Conservation (phyloP, 1,284 basidiomycete genomes). For the Uromyces viciae-fabae region DNA sequence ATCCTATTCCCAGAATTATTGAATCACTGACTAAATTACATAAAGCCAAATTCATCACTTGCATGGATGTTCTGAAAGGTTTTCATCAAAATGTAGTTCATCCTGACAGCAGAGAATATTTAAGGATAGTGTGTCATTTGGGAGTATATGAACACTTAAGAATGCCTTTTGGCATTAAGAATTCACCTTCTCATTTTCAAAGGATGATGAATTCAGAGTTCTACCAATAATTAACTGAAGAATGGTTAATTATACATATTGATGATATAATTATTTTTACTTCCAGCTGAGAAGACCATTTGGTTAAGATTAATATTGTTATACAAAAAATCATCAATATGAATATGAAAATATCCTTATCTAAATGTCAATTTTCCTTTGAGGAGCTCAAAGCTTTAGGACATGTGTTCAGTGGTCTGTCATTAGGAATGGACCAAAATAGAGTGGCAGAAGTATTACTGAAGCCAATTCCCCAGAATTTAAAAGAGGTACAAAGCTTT, state of each 20-base stretch:
- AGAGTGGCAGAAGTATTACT: constrained; percentile 17
- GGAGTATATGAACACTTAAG: constrained; percentile 10
- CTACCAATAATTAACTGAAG: neutral
- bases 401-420: neutral
- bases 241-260: neutral
- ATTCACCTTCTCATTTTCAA: constrained; percentile 25
- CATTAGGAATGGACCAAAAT: neutral
- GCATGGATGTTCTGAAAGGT: constrained; percentile 17
- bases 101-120: neutral
- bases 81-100: constrained; percentile 22
- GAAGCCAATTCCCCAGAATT: neutral
- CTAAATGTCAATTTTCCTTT: neutral
- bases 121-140: constrained; percentile 3
- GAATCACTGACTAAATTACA: neutral
- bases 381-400: neutral
- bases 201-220: constrained; percentile 2
- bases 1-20: neutral
- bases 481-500: constrained; percentile 2
- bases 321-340: neutral
- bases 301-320: neutral
- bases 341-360: constrained; percentile 14
- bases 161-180: constrained; percentile 28
- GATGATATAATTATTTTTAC: constrained; percentile 14
- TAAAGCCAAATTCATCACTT: constrained; percentile 1
- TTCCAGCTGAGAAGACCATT: neutral